Conservation (phyloP, 805 yeast genomes). For the Candida pini region DNA sequence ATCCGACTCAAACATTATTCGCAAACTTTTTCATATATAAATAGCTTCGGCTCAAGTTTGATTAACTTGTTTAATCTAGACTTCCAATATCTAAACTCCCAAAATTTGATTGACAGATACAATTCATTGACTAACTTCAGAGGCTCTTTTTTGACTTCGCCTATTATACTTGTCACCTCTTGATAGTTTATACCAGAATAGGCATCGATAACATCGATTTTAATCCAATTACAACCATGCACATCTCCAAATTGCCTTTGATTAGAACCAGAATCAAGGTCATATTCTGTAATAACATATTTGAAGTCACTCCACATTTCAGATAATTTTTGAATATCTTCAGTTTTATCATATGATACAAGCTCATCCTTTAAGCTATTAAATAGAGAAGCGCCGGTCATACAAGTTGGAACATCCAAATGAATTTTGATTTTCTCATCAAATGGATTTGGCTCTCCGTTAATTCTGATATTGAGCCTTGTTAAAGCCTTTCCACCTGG, state of each 20-base stretch:
- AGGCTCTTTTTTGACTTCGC: conserved; percentile 9
- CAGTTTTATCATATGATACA: conserved; percentile 73
- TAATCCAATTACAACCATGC: conserved; percentile 37
- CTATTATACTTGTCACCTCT: neutral
- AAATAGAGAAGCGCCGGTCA: conserved; percentile 82
- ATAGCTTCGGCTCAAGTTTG: conserved; percentile 10
- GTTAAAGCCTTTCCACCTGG: conserved; percentile 82
- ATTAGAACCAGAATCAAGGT: neutral
- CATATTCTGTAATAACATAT: conserved; percentile 4
- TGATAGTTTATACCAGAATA: conserved; percentile 35
- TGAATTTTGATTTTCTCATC: conserved; percentile 43
- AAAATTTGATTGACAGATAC: conserved; percentile 5
- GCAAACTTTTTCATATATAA: conserved; percentile 13
- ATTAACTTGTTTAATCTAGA: conserved; percentile 4
- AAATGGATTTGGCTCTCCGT: conserved; percentile 2
- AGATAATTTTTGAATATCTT: conserved; percentile 35
- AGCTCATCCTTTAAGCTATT: conserved; percentile 45
- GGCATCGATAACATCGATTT: conserved; percentile 33
- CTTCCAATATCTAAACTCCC: conserved; percentile 8
- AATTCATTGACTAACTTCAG: neutral
- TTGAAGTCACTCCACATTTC: conserved; percentile 44
- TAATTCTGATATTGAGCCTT: conserved; percentile 36
- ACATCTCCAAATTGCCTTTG: conserved; percentile 9
- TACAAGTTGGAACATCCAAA: conserved; percentile 74
- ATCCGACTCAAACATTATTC: too few relatives aligned